Base-by-base conservation (phyloP, 352 stramenopile genomes). In the Pythium angustatum region DNA sequence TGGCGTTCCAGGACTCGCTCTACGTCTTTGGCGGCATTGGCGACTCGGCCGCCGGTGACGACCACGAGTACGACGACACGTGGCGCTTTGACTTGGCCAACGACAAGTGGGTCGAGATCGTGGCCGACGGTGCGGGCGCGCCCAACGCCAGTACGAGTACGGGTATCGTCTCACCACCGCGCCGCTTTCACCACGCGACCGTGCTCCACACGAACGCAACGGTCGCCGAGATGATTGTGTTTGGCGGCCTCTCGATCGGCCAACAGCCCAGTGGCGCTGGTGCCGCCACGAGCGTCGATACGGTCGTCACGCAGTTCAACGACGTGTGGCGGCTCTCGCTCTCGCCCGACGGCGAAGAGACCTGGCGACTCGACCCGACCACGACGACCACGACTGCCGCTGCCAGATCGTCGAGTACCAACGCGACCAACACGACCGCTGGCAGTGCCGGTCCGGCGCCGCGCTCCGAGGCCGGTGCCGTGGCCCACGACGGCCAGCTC, bases 61-160 rank as follows among this genome's bases (percentile, higher is more conserved):
- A 87, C 49, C 49, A 80, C 57, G 83, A 93, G 62, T 85, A 77
- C 31, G 79, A 82, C n/a, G 83, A 93, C 58, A 90, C 83, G n/a
- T 93, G 83, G 83, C 64, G 68, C 19, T 70, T 55, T 22, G 50
- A 68, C 30, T 19, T 68, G 4, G 5, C 58, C 21, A 59, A 50
- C 21, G 40, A 61, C 5, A 38, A 36, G 11, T 73, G 66, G 66
- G 41, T 38, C 48, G 15, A 58, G 8, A 60, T 71, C 34, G 33
- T 65, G 0, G 27, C 22, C 21, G 62, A 66, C 44, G 22, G 49
- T 7, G 48, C 49, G 26, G 36, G 33, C 21, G 62, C 40, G n/a
- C 5, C 47, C 24, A 40, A 45, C 3, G 61, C 51, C 0, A 19
- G 2, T 22, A 19, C 15, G 6, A 27, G 19, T 14, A 12, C 1